Base-by-base conservation (phyloP, 2,329 filamentous ascomycete genomes). In the Nemania sp. region DNA sequence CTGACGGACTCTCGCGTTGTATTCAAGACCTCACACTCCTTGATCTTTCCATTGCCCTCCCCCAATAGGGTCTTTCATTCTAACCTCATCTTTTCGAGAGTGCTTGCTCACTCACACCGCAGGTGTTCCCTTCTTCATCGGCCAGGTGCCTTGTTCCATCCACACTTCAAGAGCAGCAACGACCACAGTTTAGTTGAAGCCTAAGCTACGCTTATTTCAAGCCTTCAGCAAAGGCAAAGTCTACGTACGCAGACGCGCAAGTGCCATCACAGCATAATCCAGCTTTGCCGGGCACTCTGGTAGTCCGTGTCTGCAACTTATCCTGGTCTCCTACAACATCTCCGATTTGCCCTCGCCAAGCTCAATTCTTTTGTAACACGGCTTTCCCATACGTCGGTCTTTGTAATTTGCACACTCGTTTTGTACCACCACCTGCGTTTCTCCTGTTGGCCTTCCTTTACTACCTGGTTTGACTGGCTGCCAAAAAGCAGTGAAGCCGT, bases 201-300 rank as follows among this genome's bases (percentile, higher is more conserved):
- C 32, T 54, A 50, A 40, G 20, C 35, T 42, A 48, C 50, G 39
- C 39, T 49, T 56, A 57, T 57, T 54, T 51, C 42, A 34, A 43
- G 54, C 46, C 29, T 32, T 13, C 39, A 40, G 45, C 25, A 20
- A 49, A 53, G 51, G 35, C 51, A 49, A 48, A 58, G 35, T 42
- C 53, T 52, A 51, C 57, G 35, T 57, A 63, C 57, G 54, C 21
- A 21, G 57, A 58, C 54, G 54, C 58, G 54, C 61, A 64, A 61
- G 54, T 59, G 45, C 51, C 25, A 46, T 18, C 43, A 37, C 48
- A 32, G 32, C 29, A 54, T 46, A 54, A 48, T 42, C 35, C 51
- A 51, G 43, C 54, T 47, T 57, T 25, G 47, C 32, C 59, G 46
- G 18, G 40, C 48, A 58, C 54, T 42, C 29, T 47, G 25, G 17